These are phyloP conservation scores for Cubamyces sp. DNA, from an alignment of 768 basidiomycete species.

Conservation along the genomic window DNA sequence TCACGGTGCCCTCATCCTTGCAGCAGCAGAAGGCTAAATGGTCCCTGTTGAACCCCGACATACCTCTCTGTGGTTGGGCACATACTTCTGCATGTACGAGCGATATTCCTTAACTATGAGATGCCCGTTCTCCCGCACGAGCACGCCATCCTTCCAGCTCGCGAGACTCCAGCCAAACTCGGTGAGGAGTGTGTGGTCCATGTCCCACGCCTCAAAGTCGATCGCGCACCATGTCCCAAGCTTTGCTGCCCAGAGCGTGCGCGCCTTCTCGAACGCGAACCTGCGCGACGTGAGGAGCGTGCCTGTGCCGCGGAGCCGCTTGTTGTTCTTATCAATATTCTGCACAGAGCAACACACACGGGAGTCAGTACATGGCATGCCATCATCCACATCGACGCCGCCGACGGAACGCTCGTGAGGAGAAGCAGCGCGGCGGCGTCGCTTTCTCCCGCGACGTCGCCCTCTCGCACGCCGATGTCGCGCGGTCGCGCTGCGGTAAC, in stretches of 20 bases:
- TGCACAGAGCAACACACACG: constrained; percentile 33
- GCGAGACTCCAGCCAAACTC: constrained; percentile 81
- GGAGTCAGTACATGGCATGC: background rate
- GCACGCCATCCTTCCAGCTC: constrained; percentile 57
- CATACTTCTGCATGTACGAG: constrained; percentile 63
- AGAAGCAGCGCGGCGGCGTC: background rate
- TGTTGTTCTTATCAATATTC: constrained; percentile 83
- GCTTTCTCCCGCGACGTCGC: background rate
- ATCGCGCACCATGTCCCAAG: constrained; percentile 75
- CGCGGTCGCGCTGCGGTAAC: background rate
- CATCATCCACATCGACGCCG: background rate
- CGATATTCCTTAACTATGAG: constrained; percentile 69
- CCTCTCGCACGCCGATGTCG: constrained; percentile 5
- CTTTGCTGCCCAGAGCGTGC: constrained; percentile 63
- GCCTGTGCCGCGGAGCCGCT: constrained; percentile 68
- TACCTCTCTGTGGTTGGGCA: constrained; percentile 56
- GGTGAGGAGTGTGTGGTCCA: constrained; percentile 70
- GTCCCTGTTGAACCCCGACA: background rate
- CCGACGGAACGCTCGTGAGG: background rate
- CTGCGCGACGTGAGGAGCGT: constrained; percentile 59
- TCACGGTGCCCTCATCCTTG: background rate
- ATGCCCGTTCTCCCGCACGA: constrained; percentile 64
- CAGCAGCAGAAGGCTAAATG: background rate
- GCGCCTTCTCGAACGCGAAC: constrained; percentile 67
- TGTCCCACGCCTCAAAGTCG: constrained; percentile 87